A percentile compares a stretch with the other conserved stretches of the same genome.
Conservation (phyloP, 345 rosid species). For the Populus deltoides region DNA sequence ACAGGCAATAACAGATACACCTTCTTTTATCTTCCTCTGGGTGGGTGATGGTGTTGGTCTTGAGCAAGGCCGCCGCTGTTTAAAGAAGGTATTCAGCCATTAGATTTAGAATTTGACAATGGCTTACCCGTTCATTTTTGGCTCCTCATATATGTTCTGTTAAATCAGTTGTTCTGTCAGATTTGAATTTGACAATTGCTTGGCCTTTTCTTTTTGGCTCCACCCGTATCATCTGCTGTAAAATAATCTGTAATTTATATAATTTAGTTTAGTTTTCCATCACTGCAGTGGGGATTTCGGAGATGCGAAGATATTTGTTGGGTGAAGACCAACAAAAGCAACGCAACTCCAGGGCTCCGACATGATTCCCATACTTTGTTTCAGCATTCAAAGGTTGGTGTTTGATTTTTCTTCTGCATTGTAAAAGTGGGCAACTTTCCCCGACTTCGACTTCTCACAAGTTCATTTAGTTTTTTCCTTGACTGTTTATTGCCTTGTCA, state of each 20-base stretch:
- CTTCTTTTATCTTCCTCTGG: constrained; percentile 98
- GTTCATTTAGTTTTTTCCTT: constrained; percentile 2
- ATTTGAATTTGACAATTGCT: neutral
- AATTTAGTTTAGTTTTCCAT: neutral
- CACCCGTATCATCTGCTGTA: neutral
- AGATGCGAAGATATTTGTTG: constrained; percentile 99
- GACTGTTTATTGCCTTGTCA: constrained; percentile 4
- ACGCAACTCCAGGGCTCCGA: constrained; percentile 84
- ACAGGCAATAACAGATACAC: constrained; percentile 96
- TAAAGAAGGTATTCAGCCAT: constrained; percentile 65
- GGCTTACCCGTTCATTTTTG: neutral
- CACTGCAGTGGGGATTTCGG: constrained; percentile 88
- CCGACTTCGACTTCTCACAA: neutral
- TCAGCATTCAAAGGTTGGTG: constrained; percentile 93
- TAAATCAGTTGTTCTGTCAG: neutral
- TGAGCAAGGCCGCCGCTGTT: constrained; percentile 96
- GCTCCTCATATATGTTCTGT: neutral
- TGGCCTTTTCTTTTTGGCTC: neutral
- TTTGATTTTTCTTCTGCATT: constrained; percentile 11
- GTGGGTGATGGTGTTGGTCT: constrained; percentile 98
- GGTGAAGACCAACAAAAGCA: constrained; percentile 97
- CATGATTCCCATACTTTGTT: constrained; percentile 94
- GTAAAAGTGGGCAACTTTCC: constrained; percentile 1
- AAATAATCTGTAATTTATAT: neutral
- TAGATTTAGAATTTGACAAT: neutral